Conservation (phyloP, 805 yeast genomes). For the Monosporozyma siamensis region DNA sequence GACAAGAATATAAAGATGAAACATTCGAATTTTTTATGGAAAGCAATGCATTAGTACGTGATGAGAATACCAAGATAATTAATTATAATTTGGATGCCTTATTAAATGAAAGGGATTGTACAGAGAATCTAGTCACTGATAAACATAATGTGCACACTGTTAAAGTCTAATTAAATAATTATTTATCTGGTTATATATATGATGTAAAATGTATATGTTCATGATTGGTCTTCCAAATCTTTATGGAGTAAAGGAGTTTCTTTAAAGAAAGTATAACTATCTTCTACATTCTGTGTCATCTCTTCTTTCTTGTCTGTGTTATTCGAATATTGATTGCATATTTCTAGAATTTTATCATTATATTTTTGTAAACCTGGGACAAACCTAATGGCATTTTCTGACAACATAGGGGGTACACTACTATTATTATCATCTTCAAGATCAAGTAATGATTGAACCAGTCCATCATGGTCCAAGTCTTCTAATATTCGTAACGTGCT, state of each 20-base stretch:
- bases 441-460: not conserved
- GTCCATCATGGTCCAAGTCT: constrained; percentile 6
- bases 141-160: not conserved
- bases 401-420: constrained; percentile 10
- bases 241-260: constrained; percentile 25
- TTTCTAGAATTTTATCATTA: constrained; percentile 15
- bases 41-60: constrained; percentile 13
- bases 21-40: constrained; percentile 13
- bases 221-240: constrained; percentile 7
- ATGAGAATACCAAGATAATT: constrained; percentile 9
- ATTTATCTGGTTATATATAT: not conserved
- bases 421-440: not conserved
- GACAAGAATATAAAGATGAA: constrained; percentile 14
- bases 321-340: not conserved
- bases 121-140: constrained; percentile 20
- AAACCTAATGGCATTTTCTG: constrained; percentile 11
- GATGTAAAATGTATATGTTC: not conserved
- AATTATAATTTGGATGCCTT: constrained; percentile 18
- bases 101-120: constrained; percentile 16
- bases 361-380: constrained; percentile 25
- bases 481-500: constrained; percentile 18
- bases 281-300: constrained; percentile 21
- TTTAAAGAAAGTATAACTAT: constrained; percentile 22
- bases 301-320: not conserved
- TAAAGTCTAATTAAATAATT: not conserved